Percentiles rank a stretch among this genome's conserved stretches.
Conservation (phyloP, 805 yeast genomes). For the Metschnikowia kofuensis region DNA sequence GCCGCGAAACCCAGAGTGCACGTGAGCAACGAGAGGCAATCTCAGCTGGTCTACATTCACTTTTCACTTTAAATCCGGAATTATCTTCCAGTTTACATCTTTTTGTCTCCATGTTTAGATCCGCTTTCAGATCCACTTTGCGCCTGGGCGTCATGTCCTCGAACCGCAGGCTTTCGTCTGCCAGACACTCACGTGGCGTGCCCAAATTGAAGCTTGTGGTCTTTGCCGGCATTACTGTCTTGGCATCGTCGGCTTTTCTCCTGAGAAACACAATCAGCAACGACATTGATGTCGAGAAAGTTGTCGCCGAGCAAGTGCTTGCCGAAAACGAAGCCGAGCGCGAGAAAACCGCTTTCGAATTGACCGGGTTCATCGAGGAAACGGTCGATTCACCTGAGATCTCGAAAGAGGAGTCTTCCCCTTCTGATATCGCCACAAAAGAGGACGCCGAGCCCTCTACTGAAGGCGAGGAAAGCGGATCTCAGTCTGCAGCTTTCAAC, state of each 20-base stretch:
- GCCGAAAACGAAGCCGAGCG: conserved; percentile 7
- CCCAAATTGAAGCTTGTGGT: conserved; percentile 2
- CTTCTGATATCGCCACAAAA: background rate
- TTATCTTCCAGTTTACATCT: too few relatives aligned
- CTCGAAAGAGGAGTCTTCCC: background rate
- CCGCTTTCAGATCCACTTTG: conserved; percentile 11
- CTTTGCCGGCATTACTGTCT: conserved; percentile 9
- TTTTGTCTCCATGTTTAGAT: conserved; percentile 13
- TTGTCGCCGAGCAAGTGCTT: conserved; percentile 8
- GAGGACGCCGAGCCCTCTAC: background rate
- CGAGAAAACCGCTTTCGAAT: conserved; percentile 7
- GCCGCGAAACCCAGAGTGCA: too few relatives aligned
- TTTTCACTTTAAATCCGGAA: too few relatives aligned
- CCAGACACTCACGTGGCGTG: conserved; percentile 5
- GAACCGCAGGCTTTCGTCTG: conserved; percentile 12
- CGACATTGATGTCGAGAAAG: conserved; percentile 14
- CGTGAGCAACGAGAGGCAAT: too few relatives aligned
- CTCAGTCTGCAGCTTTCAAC: conserved; percentile 71
- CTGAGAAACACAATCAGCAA: conserved; percentile 11
- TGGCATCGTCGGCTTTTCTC: conserved; percentile 9
- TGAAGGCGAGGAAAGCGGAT: conserved; percentile 18
- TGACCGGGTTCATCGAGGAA: conserved; percentile 1
- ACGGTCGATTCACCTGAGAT: too few relatives aligned
- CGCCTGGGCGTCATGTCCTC: conserved; percentile 10
- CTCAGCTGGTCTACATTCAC: too few relatives aligned